Percentiles rank a stretch among this genome's conserved stretches.
Evolutionary conservation across 1,139 yeast genomes (phyloP).

Genomic region (Sugiyamaella paludigena): DNA sequence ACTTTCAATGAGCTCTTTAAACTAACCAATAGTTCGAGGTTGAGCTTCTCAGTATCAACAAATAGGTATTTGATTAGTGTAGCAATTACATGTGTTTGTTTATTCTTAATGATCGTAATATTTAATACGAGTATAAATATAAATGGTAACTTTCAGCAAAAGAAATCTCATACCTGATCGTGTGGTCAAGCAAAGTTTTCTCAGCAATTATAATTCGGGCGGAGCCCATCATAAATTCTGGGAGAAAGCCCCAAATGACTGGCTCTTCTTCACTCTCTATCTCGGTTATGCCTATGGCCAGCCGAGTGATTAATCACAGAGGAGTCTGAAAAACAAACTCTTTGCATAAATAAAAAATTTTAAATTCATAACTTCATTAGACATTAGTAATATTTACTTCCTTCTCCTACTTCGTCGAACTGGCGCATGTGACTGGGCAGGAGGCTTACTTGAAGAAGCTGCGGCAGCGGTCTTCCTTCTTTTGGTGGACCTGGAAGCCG

Average conservation of each 20-base stretch:
- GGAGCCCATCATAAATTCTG: too few species aligned
- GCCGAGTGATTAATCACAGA: too few species aligned
- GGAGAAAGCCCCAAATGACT: too few species aligned
- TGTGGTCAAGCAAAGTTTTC: too few species aligned
- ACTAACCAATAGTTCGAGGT: slow-evolving; percentile 59
- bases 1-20: slow-evolving; percentile 1
- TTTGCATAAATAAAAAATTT: neutral
- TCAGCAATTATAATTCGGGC: too few species aligned
- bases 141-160: too few species aligned
- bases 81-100: slow-evolving; percentile 2
- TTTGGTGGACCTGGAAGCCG: neutral
- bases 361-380: neutral
- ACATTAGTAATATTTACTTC: slow-evolving; percentile 1
- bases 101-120: slow-evolving; percentile 8
- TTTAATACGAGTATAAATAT: too few species aligned
- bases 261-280: too few species aligned
- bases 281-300: too few species aligned
- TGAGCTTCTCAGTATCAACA: slow-evolving; percentile 78
- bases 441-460: neutral
- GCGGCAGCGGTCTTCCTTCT: slow-evolving; percentile 9
- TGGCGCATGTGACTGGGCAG: slow-evolving; percentile 1
- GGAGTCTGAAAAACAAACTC: neutral
- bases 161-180: neutral
- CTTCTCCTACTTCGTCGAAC: slow-evolving; percentile 11
- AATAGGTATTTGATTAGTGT: slow-evolving; percentile 6